These are phyloP conservation scores for Cladosporium sp. DNA, from an alignment of 2,329 filamentous ascomycete genomes.

Conservation along the genomic window DNA sequence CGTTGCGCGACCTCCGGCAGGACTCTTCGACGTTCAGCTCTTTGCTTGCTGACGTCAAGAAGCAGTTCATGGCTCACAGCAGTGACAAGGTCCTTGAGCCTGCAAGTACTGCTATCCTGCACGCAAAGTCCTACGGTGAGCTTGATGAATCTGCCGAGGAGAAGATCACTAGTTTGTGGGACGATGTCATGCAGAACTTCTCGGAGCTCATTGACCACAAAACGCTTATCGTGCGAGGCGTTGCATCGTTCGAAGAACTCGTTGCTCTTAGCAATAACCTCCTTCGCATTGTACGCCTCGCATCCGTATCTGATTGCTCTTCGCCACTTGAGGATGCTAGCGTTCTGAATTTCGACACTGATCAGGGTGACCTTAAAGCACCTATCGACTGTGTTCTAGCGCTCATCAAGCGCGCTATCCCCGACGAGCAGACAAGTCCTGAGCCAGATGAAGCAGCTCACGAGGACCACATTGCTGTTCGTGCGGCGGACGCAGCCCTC, in stretches of 20 bases:
- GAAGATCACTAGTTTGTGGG: constrained; percentile 82
- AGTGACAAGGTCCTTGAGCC: constrained; percentile 82
- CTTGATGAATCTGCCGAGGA: constrained; percentile 80
- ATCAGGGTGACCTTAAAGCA: constrained; percentile 31
- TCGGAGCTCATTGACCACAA: constrained; percentile 66
- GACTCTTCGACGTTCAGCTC: constrained; percentile 77
- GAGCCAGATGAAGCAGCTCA: constrained; percentile 60
- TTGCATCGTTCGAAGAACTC: constrained; percentile 57
- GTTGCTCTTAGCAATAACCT: constrained; percentile 36
- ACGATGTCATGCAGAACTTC: constrained; percentile 74
- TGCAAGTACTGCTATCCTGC: constrained; percentile 77
- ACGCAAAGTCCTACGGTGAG: constrained; percentile 83
- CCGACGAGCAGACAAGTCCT: constrained; percentile 59
- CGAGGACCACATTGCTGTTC: constrained; percentile 76
- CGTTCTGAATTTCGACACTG: constrained; percentile 31
- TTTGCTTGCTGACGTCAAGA: constrained; percentile 85
- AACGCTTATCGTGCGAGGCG: constrained; percentile 70
- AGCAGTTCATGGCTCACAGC: constrained; percentile 90
- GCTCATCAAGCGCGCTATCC: constrained; percentile 72
- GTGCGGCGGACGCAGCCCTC: constrained; percentile 72
- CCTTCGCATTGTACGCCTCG: constrained; percentile 33
- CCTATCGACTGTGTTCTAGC: constrained; percentile 69
- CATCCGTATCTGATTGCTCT: constrained; percentile 64
- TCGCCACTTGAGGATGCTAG: constrained; percentile 66
- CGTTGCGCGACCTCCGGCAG: constrained; percentile 86